Evolutionary conservation across 164 flowering plant genomes (phyloP).

Genomic region (Umbellularia californica): DNA sequence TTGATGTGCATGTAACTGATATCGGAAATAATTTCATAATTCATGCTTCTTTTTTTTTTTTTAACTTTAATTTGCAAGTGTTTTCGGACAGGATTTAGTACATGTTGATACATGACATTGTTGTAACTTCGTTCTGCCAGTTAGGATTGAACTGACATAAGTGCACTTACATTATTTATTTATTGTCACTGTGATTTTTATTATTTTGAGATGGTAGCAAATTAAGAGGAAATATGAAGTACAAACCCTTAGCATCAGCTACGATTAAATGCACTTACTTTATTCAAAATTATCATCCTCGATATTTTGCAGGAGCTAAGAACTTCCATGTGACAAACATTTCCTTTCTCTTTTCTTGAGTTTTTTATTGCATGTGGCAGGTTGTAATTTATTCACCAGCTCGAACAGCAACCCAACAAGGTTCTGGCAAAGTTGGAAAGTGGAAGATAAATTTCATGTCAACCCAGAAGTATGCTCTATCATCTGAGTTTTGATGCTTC

Average conservation of each 20-base stretch:
- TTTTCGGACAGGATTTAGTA: too few relatives aligned
- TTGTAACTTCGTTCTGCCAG: not conserved
- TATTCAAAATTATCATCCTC: too few relatives aligned
- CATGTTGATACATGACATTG: not conserved
- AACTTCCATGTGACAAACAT: not conserved
- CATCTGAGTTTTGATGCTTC: not conserved
- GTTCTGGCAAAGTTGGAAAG: constrained; percentile 91
- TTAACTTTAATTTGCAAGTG: not conserved
- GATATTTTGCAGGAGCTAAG: not conserved
- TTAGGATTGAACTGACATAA: too few relatives aligned
- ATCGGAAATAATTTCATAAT: not conserved
- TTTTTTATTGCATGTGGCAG: constrained; percentile 30
- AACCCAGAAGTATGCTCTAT: constrained; percentile 74
- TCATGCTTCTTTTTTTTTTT: not conserved
- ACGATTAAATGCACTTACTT: too few relatives aligned
- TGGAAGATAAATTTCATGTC: constrained; percentile 98
- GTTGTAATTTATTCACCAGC: constrained; percentile 93
- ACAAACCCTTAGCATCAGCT: too few relatives aligned
- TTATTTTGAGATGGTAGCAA: too few relatives aligned
- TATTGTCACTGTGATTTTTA: too few relatives aligned
- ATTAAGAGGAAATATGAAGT: too few relatives aligned
- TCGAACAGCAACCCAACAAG: constrained; percentile 91
- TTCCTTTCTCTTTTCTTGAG: not conserved
- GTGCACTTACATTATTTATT: too few relatives aligned
- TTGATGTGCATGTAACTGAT: not conserved